Percentiles rank a stretch among this genome's conserved stretches.
These are phyloP conservation scores for Phytophthora brassicae DNA, from an alignment of 352 stramenopile genomes.

Conservation along the genomic window DNA sequence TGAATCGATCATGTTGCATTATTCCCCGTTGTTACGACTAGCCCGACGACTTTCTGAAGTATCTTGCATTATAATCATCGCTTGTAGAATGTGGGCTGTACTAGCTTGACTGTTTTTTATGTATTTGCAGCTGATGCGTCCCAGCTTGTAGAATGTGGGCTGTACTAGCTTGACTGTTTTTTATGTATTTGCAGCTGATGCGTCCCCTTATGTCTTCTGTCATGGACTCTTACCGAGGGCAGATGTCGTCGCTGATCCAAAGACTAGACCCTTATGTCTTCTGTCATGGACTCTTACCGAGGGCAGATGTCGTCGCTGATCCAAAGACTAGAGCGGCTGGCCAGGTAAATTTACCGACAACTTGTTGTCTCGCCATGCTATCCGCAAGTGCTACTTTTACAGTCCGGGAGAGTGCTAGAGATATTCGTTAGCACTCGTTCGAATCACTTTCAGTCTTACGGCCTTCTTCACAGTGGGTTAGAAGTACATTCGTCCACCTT, in stretches of 20 bases:
- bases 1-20: constrained; percentile 13
- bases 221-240: constrained; percentile 23
- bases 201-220: constrained; percentile 8
- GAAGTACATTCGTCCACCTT: constrained; percentile 5
- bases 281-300: constrained; percentile 23
- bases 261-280: constrained; percentile 1
- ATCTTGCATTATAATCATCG: constrained; percentile 5
- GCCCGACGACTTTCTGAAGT: constrained; percentile 8
- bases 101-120: no score
- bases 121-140: not conserved
- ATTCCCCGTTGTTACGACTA: constrained; percentile 13
- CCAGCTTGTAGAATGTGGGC: no score
- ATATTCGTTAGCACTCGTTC: no score
- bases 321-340: constrained; percentile 9
- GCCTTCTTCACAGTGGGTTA: constrained; percentile 9
- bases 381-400: constrained; percentile 13
- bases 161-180: no score
- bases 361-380: constrained; percentile 1
- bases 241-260: constrained; percentile 4
- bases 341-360: no score
- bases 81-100: no score
- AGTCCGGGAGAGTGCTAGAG: constrained; percentile 10
- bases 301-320: constrained; percentile 10
- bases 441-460: constrained; percentile 22
- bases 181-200: not conserved